Percentiles rank a stretch among this genome's conserved stretches.
These are phyloP conservation scores for Colletotrichum euphorbiae DNA, from an alignment of 2,329 filamentous ascomycete species.

Conservation along the genomic window DNA sequence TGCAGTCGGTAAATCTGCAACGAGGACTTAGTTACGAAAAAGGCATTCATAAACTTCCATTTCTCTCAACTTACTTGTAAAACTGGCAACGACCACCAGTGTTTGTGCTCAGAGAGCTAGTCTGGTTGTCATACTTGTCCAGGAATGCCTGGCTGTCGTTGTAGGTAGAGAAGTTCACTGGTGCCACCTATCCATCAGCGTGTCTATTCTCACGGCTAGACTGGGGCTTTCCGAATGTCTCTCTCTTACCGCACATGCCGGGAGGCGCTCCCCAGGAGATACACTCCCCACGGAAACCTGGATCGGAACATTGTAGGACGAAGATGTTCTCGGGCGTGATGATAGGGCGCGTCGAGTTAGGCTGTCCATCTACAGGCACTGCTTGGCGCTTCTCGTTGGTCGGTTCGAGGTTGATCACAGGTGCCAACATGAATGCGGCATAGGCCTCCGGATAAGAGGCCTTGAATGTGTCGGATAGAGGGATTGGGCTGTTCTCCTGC, in stretches of 20 bases:
- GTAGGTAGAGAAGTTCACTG: slow-evolving; percentile 28
- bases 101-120: slow-evolving; percentile 30
- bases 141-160: slow-evolving; percentile 24
- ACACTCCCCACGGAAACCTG: slow-evolving; percentile 18
- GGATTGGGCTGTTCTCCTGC: neutral
- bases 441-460: slow-evolving; percentile 23
- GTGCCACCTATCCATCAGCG: neutral
- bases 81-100: slow-evolving; percentile 34
- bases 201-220: neutral
- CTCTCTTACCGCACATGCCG: slow-evolving; percentile 25
- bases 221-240: too few species aligned
- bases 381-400: slow-evolving; percentile 13
- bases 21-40: neutral
- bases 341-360: slow-evolving; percentile 13
- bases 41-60: too few species aligned
- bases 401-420: slow-evolving; percentile 2
- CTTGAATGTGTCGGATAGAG: slow-evolving; percentile 1
- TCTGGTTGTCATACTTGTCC: slow-evolving; percentile 33
- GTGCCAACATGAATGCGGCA: slow-evolving; percentile 22
- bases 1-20: slow-evolving; percentile 15
- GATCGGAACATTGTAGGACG: slow-evolving; percentile 27
- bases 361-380: slow-evolving; percentile 24
- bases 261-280: slow-evolving; percentile 31
- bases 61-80: slow-evolving; percentile 15
- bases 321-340: slow-evolving; percentile 28